Percentiles rank a stretch among this genome's conserved stretches.
phyloP scores from a whole-genome alignment of 495 filamentous ascomycete genomes.

The Aspergillus affinis region DNA sequence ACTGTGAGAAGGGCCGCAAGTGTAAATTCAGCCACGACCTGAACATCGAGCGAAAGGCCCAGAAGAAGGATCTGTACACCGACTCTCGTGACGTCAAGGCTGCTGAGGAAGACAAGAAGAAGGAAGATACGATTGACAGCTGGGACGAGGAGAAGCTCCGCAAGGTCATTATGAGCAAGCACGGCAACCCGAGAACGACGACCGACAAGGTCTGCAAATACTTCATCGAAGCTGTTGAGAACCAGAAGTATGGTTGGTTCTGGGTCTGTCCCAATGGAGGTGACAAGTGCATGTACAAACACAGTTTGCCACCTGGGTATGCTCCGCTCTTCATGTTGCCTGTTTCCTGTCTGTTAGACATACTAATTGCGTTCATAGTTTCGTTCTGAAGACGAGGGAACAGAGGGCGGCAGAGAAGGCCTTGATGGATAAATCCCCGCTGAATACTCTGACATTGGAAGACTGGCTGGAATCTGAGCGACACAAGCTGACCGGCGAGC shows the following conservation, averaged over 20 bases:
- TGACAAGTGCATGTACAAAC: slow-evolving; percentile 98
- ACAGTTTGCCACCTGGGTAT: slow-evolving; percentile 90
- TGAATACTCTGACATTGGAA: slow-evolving; percentile 92
- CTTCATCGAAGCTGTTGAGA: slow-evolving; percentile 97
- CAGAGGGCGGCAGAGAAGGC: slow-evolving; percentile 96
- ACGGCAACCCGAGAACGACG: slow-evolving; percentile 92
- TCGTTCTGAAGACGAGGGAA: slow-evolving; percentile 96
- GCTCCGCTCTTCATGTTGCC: slow-evolving; percentile 25
- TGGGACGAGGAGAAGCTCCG: slow-evolving; percentile 98
- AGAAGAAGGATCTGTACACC: slow-evolving; percentile 90
- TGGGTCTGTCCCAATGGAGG: slow-evolving; percentile 97
- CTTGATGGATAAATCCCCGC: slow-evolving; percentile 91
- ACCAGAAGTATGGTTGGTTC: slow-evolving; percentile 99
- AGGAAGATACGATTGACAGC: slow-evolving; percentile 87
- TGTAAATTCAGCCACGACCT: slow-evolving; percentile 98
- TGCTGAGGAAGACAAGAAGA: slow-evolving; percentile 74
- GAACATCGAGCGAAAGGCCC: slow-evolving; percentile 81
- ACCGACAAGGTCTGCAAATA: slow-evolving; percentile 99
- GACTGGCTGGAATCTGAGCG: slow-evolving; percentile 95
- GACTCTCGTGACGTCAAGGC: slow-evolving; percentile 71
- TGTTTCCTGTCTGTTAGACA: not conserved
- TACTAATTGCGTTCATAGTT: slow-evolving; percentile 53
- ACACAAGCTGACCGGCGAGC: slow-evolving; percentile 83
- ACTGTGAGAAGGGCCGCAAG: slow-evolving; percentile 95
- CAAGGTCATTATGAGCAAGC: slow-evolving; percentile 88